Base-by-base conservation (phyloP, 2,329 filamentous ascomycete species). In the Leptographium wingfieldii region DNA sequence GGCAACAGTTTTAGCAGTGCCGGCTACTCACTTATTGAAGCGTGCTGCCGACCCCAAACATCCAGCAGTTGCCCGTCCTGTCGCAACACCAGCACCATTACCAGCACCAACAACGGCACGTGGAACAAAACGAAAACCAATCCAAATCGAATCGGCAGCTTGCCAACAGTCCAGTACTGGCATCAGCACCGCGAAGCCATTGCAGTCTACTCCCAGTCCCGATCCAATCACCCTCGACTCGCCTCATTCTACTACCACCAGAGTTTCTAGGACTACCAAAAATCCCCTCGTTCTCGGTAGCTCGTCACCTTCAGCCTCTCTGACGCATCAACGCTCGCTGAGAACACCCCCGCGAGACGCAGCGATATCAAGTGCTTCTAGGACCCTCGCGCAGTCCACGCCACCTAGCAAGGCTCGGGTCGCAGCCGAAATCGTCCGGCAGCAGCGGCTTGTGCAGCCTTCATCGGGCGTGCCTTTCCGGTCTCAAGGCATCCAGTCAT, bases 81-180 rank as follows among this genome's bases (percentile, higher is more conserved):
- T 35, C 33, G 33, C 43, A 5, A 25, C 61, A 3, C 29, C 35
- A 1, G 62, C 60, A 27, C 27, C 58, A 6, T 29, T 54, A 33
- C 62, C 43, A 5, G n/a, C 61, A 5, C 29, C 35, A 1, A 61
- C 60, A 29, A 22, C 58, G 5, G 35, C 56, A 33, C 62, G 61
- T 11, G 58, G 62, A 16, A 16, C 63, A 16, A 65, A 65, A 40
- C 64, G 64, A 19, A 65, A 62, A 49, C 55, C 64, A 1, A 56
- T 60, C 3, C 57, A 59, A 3, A 46, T 54, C 12, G 60, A 59
- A 7, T 10, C 57, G 2, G 43, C 56, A 4, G 51, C 38, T 4
- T 25, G n/a, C 19, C 49, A 35, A 29, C 38, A 33, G 16, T 2
- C 55, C 2, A 31, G 19, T 43, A 43, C n/a, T 25, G 16, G 31